Base-by-base conservation (phyloP, 1,284 basidiomycete species). In the Peniophora sp. region DNA sequence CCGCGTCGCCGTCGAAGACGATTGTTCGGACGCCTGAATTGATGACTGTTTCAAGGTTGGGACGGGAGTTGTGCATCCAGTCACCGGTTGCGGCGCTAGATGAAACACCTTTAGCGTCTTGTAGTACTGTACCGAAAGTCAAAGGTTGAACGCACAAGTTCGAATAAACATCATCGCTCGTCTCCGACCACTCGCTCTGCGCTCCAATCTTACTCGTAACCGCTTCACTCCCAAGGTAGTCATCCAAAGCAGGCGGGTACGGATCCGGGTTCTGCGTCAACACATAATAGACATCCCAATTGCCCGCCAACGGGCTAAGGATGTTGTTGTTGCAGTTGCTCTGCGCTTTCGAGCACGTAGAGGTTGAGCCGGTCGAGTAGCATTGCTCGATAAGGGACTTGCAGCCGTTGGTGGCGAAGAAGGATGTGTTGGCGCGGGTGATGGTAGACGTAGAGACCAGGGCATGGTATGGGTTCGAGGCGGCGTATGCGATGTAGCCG, bases 11-110 rank as follows among this genome's bases (percentile, higher is more conserved):
- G 54, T 77, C 76, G 55, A 71, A 82, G 34, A 81, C 61, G 38
- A 77, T 58, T 0, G 73, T 76, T 54, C 75, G 57, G 54, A 82
- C 79, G 5, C 80, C 79, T 44, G 79, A 71, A 53, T 83, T 70
- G 56, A 84, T 78, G 5, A 83, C 79, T 22, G 66, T 70, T 61
- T 83, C 79, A 19, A 83, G 65, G 53, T 77, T 58, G 1, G 74
- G 77, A 12, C 72, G 62, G 9, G 76, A 78, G 59, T 74, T 81
- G 45, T 73, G 68, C 80, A 83, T 82, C 80, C 79, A 83, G 53
- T 84, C 81, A 25, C 80, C 81, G 12, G 78, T 80, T 9, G 59
- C 55, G 2, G 76, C 75, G 55, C 27, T 32, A 12, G 5, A 5
- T 5, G 12, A 32, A 6, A 32, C 6, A 32, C 27, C 27, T 6